Evolutionary conservation across 345 rosid genomes (phyloP).

Genomic region (Melaleuca quinquenervia): DNA sequence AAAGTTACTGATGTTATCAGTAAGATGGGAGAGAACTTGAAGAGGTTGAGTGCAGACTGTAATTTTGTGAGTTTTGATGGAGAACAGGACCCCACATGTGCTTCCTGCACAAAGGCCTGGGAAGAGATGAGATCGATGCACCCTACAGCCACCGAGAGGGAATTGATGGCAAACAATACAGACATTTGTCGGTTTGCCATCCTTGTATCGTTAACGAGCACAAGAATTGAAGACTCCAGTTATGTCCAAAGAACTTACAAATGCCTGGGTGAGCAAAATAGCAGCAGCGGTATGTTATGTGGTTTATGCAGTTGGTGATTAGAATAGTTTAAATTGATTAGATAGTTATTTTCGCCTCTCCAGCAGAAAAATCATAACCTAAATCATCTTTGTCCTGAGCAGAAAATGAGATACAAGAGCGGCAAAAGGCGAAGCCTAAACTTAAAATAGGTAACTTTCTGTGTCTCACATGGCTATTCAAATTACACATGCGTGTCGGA

Average conservation of each 20-base stretch:
- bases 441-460: background rate
- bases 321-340: background rate
- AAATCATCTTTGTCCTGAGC: background rate
- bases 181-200: conserved; percentile 33
- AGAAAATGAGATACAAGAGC: background rate
- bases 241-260: conserved; percentile 4
- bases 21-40: conserved; percentile 9
- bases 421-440: background rate
- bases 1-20: conserved; percentile 16
- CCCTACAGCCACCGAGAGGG: background rate
- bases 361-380: background rate
- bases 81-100: conserved; percentile 6
- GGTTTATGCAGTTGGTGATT: background rate
- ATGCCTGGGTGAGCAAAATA: conserved; percentile 17
- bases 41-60: conserved; percentile 11
- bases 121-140: conserved; percentile 1
- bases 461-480: background rate
- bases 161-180: background rate
- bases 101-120: conserved; percentile 24
- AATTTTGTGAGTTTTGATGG: background rate
- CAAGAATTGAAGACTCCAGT: conserved; percentile 13
- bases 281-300: background rate
- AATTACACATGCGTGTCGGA: background rate
- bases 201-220: background rate
- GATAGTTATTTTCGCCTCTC: background rate